Base-by-base conservation (phyloP, 2,329 filamentous ascomycete genomes). In the Peltaster fructicola region DNA sequence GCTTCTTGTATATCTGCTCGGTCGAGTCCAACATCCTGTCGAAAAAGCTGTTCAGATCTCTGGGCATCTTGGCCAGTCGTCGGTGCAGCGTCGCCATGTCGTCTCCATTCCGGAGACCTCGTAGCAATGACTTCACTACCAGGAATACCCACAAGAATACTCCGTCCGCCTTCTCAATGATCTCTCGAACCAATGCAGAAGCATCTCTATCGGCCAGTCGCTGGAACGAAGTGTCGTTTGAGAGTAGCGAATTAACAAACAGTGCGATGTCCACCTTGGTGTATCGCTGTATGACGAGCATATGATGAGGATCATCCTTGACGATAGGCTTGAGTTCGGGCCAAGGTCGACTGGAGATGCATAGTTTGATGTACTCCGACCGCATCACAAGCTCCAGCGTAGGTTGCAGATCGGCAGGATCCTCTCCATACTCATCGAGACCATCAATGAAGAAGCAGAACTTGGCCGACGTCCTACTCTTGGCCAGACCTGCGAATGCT, bases 391-490 rank as follows among this genome's bases (percentile, higher is more conserved):
- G 14, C 3, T 20, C 8, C 7, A 37, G 8, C 7, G 17, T 7
- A 2, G 26, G 16, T 6, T 27, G 14, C 3, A 33, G 17, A 7
- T 23, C 23, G 7, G 11, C 18, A 18, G 31, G 29, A 15, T 36
- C 19, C 14, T 31, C 33, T 8, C 24, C n/a, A 15, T 29, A 36
- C 14, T 38, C 31, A 17, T 38, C 35, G 7, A 32, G 17, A 4
- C 27, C 32, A 26, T 40, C 36, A 8, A 39, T 30, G 23, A 40
- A 30, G 17, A 40, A 26, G 17, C 29, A 39, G 13, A 32, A 30
- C 6, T 23, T 27, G 3, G 26, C 11, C 9, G 10, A n/a, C 19
- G 23, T 17, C 23, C 17, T 22, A 8, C 13, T 14, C 7, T 13
- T 18, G 8, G 19, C 10, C 14, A 23, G 18, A 3, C 11, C 23